A percentile compares a stretch with the other conserved stretches of the same genome.
Evolutionary conservation across 305 asterid genomes (phyloP).

Genomic region (Fraxinus sp.): DNA sequence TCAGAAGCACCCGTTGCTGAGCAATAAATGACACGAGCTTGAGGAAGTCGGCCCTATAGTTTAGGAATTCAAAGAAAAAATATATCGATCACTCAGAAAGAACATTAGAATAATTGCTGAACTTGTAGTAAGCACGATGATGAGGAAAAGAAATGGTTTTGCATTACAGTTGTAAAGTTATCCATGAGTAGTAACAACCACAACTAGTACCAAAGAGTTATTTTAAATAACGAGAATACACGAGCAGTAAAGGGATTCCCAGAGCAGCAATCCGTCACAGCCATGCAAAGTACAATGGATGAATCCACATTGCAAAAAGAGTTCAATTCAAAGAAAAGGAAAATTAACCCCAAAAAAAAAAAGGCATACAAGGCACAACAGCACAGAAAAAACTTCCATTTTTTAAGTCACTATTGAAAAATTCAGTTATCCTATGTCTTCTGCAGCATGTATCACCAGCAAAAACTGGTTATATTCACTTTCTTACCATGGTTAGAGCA

Average conservation of each 20-base stretch:
- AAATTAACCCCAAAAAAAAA: background rate
- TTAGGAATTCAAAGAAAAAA: conserved; percentile 33
- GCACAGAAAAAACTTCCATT: background rate
- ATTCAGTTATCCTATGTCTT: background rate
- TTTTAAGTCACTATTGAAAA: background rate
- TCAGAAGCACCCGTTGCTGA: conserved; percentile 99
- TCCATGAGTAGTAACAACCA: background rate
- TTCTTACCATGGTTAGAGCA: background rate
- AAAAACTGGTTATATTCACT: background rate
- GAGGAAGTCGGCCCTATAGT: conserved; percentile 91
- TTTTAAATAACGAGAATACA: background rate
- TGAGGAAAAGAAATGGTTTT: background rate
- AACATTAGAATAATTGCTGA: background rate
- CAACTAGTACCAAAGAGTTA: conserved; percentile 7
- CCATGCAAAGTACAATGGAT: background rate
- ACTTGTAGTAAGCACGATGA: background rate
- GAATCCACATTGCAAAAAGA: background rate
- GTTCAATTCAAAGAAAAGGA: background rate
- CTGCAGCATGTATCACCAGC: background rate
- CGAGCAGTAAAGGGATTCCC: background rate
- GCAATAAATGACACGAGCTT: conserved; percentile 92
- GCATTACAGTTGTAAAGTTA: background rate
- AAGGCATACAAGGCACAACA: background rate
- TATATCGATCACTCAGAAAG: conserved; percentile 16
- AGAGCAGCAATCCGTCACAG: background rate